Conservation (phyloP, 441 rosid genomes). For the Brassica balearica region DNA sequence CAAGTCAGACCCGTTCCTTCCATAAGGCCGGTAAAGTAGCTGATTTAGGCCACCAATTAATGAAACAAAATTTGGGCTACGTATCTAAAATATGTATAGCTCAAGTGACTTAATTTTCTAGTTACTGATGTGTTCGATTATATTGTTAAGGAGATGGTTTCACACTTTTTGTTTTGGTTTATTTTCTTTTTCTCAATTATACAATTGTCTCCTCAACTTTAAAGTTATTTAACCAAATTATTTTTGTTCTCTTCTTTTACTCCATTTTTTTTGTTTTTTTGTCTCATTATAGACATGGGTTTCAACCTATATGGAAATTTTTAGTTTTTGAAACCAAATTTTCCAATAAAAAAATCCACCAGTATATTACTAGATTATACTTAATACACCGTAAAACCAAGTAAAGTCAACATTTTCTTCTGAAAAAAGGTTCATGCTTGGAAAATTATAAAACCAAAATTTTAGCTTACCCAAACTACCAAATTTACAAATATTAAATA, state of each 20-base stretch:
- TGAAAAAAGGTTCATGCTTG: background rate
- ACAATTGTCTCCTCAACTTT: background rate
- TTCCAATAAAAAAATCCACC: background rate
- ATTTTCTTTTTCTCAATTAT: too few species aligned
- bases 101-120: background rate
- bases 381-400: background rate
- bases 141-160: background rate
- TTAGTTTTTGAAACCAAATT: background rate
- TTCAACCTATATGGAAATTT: background rate
- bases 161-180: background rate
- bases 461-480: background rate
- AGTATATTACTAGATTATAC: background rate
- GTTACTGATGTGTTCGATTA: background rate
- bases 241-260: background rate
- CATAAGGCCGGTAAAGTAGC: background rate
- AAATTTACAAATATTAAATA: background rate
- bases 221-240: too few species aligned
- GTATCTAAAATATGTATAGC: background rate
- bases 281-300: background rate
- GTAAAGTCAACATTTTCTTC: background rate
- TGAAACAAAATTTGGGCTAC: background rate
- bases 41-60: background rate
- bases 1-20: too few species aligned
- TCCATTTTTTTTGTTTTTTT: background rate
- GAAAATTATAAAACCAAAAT: too few species aligned